phyloP scores from a whole-genome alignment of 768 basidiomycete species.

The Boletus edulis region DNA sequence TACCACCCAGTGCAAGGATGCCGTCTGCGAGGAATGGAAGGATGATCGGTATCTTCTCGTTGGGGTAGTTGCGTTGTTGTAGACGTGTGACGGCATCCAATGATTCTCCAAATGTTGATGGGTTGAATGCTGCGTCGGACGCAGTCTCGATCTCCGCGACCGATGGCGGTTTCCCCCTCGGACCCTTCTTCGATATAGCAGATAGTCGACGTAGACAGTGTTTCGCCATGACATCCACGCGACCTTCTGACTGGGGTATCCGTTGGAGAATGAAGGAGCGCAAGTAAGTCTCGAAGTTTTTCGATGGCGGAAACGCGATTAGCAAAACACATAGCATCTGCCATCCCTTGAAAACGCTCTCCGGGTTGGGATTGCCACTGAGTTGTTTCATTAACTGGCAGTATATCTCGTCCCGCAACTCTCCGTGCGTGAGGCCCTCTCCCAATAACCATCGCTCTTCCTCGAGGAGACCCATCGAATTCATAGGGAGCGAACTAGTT shows the following conservation, averaged over 20 bases:
- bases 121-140: conserved; percentile 93
- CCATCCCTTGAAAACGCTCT: conserved; percentile 89
- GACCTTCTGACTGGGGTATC: conserved; percentile 63
- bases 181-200: conserved; percentile 78
- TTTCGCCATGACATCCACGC: conserved; percentile 88
- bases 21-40: conserved; percentile 92
- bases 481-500: conserved; percentile 41
- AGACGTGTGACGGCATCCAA: conserved; percentile 80
- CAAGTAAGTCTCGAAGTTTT: conserved; percentile 86
- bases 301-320: conserved; percentile 91
- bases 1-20: conserved; percentile 84
- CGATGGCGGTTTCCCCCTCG: conserved; percentile 79
- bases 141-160: conserved; percentile 89
- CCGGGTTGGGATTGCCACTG: conserved; percentile 77
- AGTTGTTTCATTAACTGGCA: conserved; percentile 93
- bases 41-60: conserved; percentile 85
- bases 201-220: conserved; percentile 80
- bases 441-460: conserved; percentile 86
- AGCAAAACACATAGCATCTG: conserved; percentile 88
- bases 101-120: conserved; percentile 91
- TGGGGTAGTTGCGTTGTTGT: conserved; percentile 84
- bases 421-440: conserved; percentile 75
- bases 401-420: conserved; percentile 91
- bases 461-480: conserved; percentile 55
- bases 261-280: conserved; percentile 75